Evolutionary conservation across 2,329 filamentous ascomycete genomes (phyloP), one percentile per base, ranked within the genome.

Genomic region (Aspergillus ochraceoroseus): DNA sequence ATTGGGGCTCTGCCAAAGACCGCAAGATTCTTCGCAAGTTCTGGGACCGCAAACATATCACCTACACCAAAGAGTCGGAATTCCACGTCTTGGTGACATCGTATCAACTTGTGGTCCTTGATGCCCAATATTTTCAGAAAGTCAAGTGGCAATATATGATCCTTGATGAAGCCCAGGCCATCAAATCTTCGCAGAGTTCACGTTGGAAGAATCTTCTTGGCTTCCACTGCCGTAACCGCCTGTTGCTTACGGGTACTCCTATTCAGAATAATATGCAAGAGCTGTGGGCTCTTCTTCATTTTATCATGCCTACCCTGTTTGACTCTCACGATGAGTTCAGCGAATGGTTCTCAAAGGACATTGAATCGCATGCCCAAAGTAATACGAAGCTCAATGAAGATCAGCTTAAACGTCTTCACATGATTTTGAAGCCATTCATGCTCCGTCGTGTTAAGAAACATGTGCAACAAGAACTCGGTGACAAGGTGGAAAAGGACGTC

Each of bases 181-280:
- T 98, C 79, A 98, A 98, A 73, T 95, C 89, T 47, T 95, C 92
- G 0, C 81, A 86, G 57, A 95, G 88, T 71, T 95, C 89, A 11
- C 80, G 92, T 59, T 98, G 92, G 92, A 98, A 96, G 76, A 89
- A 85, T 52, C 68, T 98, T 50, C 74, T 98, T 32, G 85, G 84
- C 35, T 96, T 96, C 74, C 86, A 94, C 63, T 96, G 90, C 69
- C 85, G 92, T 46, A 98, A 96, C 67, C 81, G 92, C 52, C 77
- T 98, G 32, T 72, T 98, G 30, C 77, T 98, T 13, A 98, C 92
- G 0, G 92, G 92, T 70, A 98, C 92, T 0, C 92, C 92, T 2
- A 96, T 98, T 51, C 92, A 98, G 66, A 98, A 98, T 72, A 98
- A 96, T 74, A 98, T 98, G 92, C 92, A 96, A 67, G 90, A 98